Conservation (phyloP, 2,329 filamentous ascomycete species). For the Dendryphion nanum region DNA sequence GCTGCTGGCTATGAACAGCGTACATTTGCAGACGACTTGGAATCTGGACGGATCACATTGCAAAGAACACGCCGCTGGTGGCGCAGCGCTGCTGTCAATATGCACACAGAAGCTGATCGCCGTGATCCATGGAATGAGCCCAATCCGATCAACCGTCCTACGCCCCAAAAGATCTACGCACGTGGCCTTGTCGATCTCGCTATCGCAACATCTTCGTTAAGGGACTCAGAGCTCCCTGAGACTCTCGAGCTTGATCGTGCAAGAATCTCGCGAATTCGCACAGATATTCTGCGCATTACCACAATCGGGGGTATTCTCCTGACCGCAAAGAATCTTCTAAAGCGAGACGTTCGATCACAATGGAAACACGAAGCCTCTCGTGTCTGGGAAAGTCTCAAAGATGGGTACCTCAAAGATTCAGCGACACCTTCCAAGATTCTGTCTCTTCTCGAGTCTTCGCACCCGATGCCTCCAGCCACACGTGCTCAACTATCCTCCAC, state of each 20-base stretch:
- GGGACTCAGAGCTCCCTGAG: conserved; percentile 63
- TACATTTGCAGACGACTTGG: conserved; percentile 65
- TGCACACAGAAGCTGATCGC: conserved; percentile 63
- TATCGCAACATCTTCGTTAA: conserved; percentile 61
- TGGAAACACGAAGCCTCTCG: conserved; percentile 74
- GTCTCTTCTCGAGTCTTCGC: conserved; percentile 49
- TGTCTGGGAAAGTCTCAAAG: conserved; percentile 68
- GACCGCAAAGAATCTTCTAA: conserved; percentile 79
- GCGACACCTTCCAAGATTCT: conserved; percentile 44
- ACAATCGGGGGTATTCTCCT: conserved; percentile 72
- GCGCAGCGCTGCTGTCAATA: conserved; percentile 62
- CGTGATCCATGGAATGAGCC: conserved; percentile 67
- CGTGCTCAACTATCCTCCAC: conserved; percentile 44
- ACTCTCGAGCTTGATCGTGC: conserved; percentile 68
- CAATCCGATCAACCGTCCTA: conserved; percentile 56
- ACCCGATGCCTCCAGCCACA: conserved; percentile 50
- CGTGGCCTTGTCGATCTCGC: conserved; percentile 75
- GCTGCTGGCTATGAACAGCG: conserved; percentile 73
- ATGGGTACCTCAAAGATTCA: conserved; percentile 56
- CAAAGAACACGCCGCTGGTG: conserved; percentile 65
- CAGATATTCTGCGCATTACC: conserved; percentile 63
- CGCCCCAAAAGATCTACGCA: conserved; percentile 69
- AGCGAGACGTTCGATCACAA: conserved; percentile 72
- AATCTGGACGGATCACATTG: conserved; percentile 55
- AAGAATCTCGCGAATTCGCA: conserved; percentile 60